Conservation (phyloP, 352 stramenopile species). For the Phytophthora idaei region DNA sequence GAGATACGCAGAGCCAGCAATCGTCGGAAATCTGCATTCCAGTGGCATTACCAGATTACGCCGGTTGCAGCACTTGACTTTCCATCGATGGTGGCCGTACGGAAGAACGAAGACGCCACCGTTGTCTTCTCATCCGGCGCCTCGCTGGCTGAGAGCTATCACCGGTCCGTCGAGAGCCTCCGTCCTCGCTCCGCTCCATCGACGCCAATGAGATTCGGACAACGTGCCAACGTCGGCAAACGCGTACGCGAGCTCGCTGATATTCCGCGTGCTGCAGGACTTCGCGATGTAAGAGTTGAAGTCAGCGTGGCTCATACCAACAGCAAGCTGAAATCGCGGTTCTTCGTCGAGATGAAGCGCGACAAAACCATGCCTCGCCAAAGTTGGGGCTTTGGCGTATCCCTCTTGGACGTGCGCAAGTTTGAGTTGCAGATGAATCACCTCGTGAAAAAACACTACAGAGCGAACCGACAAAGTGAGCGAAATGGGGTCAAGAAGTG, state of each 20-base stretch:
- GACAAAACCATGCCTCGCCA: conserved; percentile 24
- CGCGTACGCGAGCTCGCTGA: conserved; percentile 53
- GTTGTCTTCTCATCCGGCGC: conserved; percentile 25
- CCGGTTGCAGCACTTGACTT: not conserved
- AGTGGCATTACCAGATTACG: conserved; percentile 12
- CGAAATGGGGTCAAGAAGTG: conserved; percentile 31
- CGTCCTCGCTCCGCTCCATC: conserved; percentile 15
- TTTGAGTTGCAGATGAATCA: conserved; percentile 47
- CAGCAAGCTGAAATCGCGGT: conserved; percentile 46
- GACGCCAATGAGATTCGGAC: conserved; percentile 17
- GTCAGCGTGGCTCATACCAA: conserved; percentile 57
- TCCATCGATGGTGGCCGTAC: conserved; percentile 24
- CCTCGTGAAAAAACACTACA: conserved; percentile 44
- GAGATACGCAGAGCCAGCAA: conserved; percentile 20
- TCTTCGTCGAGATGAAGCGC: conserved; percentile 61
- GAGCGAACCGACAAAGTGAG: conserved; percentile 22
- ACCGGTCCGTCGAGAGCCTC: conserved; percentile 21
- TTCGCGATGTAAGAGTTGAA: conserved; percentile 54
- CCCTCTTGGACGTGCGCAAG: conserved; percentile 46
- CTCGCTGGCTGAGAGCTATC: conserved; percentile 25
- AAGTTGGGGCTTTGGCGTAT: conserved; percentile 46
- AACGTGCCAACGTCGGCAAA: conserved; percentile 25
- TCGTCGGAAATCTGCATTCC: not conserved
- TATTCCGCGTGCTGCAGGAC: conserved; percentile 59
- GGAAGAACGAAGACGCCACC: conserved; percentile 19